Evolutionary conservation across 257 asterid genomes (phyloP), one percentile per base, ranked within the genome.

Genomic region (Cinchona pubescens): DNA sequence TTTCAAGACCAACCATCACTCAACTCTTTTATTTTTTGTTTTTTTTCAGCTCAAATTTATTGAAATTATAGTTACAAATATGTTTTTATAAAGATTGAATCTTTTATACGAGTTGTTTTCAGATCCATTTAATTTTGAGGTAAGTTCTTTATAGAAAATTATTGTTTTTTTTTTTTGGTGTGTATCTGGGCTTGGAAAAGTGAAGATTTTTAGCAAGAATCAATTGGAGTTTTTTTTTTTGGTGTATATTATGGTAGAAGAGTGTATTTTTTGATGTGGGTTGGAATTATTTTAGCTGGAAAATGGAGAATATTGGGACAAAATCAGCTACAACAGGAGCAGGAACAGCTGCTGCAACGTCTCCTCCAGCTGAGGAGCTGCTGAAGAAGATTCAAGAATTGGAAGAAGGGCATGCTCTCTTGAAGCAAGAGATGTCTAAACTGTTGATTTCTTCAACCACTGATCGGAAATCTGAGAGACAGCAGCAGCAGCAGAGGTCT

Each of bases 341-440:
- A 59, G 60, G 60, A 53, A 67, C 80, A 68, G 53, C 79, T 51
- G 75, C 80, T 23, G 70, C 82, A 51, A 55, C 79, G 32, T 4
- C 72, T 38, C 86, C 93, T 13, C 93, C 95, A 62, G 83, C 96
- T 29, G 97, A 94, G 88, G 95, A 87, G 83, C 86, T 92, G 65
- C 76, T 90, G 84, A 90, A 90, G 95, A 94, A 90, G 91, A 94
- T 94, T 73, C 86, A 84, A 37, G 96, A 94, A 65, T 82, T 94
- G 35, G 97, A 94, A 78, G 76, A 86, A 61, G 93, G 95, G 7
- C 98, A 92, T 81, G 94, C 90, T 8, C 94, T 82, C 72, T 86
- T 94, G 87, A 88, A 90, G 85, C 85, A 84, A 46, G 98, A 90
- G 86, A 92, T 94, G 90, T 87, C 89, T 25, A 86, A 82, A 82